Conservation (phyloP, 371 early-diverging fungal species). For the Mortierella sp. region DNA sequence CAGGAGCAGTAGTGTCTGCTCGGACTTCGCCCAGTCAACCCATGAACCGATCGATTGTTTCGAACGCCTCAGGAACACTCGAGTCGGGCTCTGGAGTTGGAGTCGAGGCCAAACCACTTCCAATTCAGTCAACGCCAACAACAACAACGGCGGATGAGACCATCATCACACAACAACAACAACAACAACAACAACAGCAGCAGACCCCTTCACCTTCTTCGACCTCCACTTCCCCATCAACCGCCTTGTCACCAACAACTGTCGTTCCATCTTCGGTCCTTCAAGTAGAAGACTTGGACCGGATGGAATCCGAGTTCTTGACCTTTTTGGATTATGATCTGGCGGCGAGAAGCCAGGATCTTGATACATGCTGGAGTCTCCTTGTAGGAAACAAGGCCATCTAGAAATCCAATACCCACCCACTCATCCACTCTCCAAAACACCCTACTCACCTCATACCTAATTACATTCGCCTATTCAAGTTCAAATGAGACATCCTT, state of each 20-base stretch:
- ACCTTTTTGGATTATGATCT: conserved; percentile 67
- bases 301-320: conserved; percentile 73
- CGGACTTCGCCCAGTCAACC: conserved; percentile 30
- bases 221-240: background rate
- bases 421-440: background rate
- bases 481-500: background rate
- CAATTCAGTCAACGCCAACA: conserved; percentile 20
- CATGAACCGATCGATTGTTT: conserved; percentile 2
- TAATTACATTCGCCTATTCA: background rate
- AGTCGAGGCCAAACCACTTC: conserved; percentile 26
- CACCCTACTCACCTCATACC: background rate
- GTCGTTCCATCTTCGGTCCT: conserved; percentile 17
- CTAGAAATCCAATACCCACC: background rate
- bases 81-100: background rate
- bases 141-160: conserved; percentile 3
- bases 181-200: background rate
- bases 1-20: background rate
- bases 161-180: background rate
- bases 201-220: background rate
- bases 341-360: conserved; percentile 34
- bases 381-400: conserved; percentile 31
- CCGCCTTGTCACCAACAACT: background rate
- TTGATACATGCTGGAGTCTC: conserved; percentile 49
- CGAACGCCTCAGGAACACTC: background rate
- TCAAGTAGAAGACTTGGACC: conserved; percentile 50